These are phyloP conservation scores for Aphanocladium album DNA, from an alignment of 2,329 filamentous ascomycete species.

Conservation along the genomic window DNA sequence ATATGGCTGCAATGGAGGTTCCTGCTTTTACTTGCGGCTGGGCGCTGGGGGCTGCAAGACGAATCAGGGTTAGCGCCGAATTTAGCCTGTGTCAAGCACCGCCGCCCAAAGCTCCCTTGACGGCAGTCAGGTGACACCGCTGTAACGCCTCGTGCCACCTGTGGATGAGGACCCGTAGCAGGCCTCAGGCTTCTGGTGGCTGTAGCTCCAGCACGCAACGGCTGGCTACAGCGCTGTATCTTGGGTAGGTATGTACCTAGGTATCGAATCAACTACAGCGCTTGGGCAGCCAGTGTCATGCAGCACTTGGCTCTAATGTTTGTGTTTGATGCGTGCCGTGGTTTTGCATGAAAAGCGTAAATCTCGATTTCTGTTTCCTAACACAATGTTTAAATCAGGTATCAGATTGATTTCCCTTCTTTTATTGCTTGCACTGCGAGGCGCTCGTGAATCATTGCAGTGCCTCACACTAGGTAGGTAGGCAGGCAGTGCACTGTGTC, in stretches of 20 bases:
- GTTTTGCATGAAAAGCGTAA: background rate
- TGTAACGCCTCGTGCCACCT: background rate
- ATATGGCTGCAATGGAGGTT: conserved; percentile 11
- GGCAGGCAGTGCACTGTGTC: background rate
- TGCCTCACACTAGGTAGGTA: too few relatives aligned
- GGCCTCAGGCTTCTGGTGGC: background rate
- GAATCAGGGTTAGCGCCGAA: conserved; percentile 12
- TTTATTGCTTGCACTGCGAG: background rate
- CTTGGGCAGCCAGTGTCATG: background rate
- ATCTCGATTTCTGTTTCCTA: background rate
- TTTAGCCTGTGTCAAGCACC: conserved; percentile 7
- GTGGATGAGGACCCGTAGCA: background rate
- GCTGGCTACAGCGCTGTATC: background rate
- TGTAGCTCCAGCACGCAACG: background rate
- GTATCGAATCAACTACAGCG: background rate
- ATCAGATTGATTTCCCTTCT: background rate
- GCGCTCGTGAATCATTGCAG: background rate
- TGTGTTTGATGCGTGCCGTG: background rate
- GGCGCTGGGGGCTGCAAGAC: conserved; percentile 5
- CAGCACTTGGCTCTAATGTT: background rate
- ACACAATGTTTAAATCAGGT: background rate
- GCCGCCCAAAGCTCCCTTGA: background rate
- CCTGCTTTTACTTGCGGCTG: conserved; percentile 12
- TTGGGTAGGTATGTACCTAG: background rate
- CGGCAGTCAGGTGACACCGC: conserved; percentile 12